Evolutionary conservation across 352 stramenopile genomes (phyloP), one percentile per base, ranked within the genome.

Genomic region (Phytophthora constricta): DNA sequence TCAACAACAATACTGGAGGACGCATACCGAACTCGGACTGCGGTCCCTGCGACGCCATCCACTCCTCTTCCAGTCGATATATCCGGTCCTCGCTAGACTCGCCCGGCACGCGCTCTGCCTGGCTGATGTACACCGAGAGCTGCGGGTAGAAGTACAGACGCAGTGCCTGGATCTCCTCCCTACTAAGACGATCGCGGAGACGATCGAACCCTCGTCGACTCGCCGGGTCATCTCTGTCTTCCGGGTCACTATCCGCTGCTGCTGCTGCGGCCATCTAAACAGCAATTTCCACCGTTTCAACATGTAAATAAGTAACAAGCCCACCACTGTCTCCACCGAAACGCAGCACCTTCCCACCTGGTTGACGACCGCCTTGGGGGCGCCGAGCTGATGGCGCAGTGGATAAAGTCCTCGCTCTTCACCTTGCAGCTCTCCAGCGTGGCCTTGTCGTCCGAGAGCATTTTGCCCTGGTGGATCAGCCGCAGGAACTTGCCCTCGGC

Each of bases 131-230:
- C 33, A 89, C 76, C 20, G 88, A 96, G 4, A 96, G 73, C 57
- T 96, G 88, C 27, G 88, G 88, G 60, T 96, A 96, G 50, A 96
- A 96, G 58, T 96, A 92, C 42, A 96, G 65, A 3, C 88, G 84
- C 52, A 96, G 59, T 14, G 88, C 88, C 56, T 96, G 88, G 39
- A 95, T 89, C 54, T 96, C 88, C 68, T 96, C 88, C 10, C 88
- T 79, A 71, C 81, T 93, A n/a, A 96, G 72, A 19, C 82, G 82
- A 61, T 94, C 86, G 13, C 88, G 85, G 5, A 96, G 80, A 37
- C 86, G 74, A 47, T 95, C 88, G 60, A 95, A 96, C 25, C 86
- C 86, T 56, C 85, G 82, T 19, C 84, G 78, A 4, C 69, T 65
- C 16, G 80, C 65, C 8, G 73, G 72, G 28, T 93, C 85, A 37